Conservation (phyloP, 2,329 filamentous ascomycete genomes). For the Fusarium haematococcum region DNA sequence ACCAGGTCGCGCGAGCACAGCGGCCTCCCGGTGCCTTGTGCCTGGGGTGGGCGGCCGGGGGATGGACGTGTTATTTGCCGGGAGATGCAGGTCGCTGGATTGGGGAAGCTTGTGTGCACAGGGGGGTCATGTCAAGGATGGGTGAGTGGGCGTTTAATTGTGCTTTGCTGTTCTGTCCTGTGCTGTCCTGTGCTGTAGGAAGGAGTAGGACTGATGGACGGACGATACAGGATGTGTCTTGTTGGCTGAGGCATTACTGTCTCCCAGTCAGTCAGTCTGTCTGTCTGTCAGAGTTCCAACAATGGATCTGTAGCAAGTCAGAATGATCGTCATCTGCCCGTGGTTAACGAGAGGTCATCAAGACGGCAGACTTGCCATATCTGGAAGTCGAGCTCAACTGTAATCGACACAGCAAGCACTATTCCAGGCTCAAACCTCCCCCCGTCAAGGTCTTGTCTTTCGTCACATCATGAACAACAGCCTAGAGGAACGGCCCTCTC, state of each 20-base stretch:
- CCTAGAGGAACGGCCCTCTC: not conserved
- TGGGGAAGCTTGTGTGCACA: conserved; percentile 37
- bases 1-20: conserved; percentile 23
- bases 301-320: not conserved
- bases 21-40: conserved; percentile 34
- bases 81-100: conserved; percentile 45
- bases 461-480: conserved; percentile 27
- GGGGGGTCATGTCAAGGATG: conserved; percentile 26
- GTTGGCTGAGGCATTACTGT: not conserved
- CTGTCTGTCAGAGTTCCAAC: not conserved
- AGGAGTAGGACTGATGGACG: not conserved
- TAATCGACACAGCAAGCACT: conserved; percentile 3
- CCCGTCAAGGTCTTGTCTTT: conserved; percentile 1
- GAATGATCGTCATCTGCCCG: not conserved
- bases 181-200: not conserved
- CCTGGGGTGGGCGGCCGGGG: conserved; percentile 24
- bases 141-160: conserved; percentile 4
- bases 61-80: conserved; percentile 21
- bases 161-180: not conserved
- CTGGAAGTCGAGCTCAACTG: not conserved
- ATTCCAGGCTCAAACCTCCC: not conserved
- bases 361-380: not conserved
- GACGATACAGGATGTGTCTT: not conserved
- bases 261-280: not conserved
- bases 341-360: not conserved